A percentile compares a stretch with the other conserved stretches of the same genome.
phyloP scores from a whole-genome alignment of 805 yeast species.

The Metschnikowia amazonensis region DNA sequence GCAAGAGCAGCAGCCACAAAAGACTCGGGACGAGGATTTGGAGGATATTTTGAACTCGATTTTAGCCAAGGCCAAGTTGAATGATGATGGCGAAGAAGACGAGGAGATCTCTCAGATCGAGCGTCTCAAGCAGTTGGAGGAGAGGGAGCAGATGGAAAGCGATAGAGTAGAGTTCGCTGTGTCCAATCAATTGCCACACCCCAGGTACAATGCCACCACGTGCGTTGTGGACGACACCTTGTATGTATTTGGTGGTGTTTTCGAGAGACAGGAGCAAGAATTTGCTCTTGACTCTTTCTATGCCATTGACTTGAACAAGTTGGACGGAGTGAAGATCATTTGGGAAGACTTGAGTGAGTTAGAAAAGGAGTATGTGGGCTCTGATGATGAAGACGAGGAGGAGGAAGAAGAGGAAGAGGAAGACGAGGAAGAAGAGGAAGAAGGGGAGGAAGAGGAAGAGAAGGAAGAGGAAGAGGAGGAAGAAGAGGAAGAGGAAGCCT shows the following conservation, averaged over 20 bases:
- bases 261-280: conserved; percentile 86
- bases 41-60: conserved; percentile 76
- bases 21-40: conserved; percentile 70
- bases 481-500: conserved; percentile 58
- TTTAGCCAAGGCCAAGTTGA: conserved; percentile 66
- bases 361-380: conserved; percentile 50
- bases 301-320: conserved; percentile 75
- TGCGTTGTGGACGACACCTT: conserved; percentile 81
- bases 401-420: conserved; percentile 59
- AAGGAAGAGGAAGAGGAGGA: conserved; percentile 70
- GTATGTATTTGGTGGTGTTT: conserved; percentile 86
- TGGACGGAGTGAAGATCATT: conserved; percentile 81
- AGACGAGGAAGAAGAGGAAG: conserved; percentile 41
- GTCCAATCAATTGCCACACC: conserved; percentile 69
- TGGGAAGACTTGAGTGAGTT: conserved; percentile 82
- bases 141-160: conserved; percentile 40
- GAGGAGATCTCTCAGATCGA: conserved; percentile 35
- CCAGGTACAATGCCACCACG: conserved; percentile 81
- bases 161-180: conserved; percentile 51
- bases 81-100: conserved; percentile 48
- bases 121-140: conserved; percentile 32
- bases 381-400: conserved; percentile 60
- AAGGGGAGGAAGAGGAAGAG: conserved; percentile 46
- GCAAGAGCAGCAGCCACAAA: conserved; percentile 36
- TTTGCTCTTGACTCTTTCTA: conserved; percentile 81